Conservation (phyloP, 2,329 filamentous ascomycete genomes). For the Calonectria ilicicola region DNA sequence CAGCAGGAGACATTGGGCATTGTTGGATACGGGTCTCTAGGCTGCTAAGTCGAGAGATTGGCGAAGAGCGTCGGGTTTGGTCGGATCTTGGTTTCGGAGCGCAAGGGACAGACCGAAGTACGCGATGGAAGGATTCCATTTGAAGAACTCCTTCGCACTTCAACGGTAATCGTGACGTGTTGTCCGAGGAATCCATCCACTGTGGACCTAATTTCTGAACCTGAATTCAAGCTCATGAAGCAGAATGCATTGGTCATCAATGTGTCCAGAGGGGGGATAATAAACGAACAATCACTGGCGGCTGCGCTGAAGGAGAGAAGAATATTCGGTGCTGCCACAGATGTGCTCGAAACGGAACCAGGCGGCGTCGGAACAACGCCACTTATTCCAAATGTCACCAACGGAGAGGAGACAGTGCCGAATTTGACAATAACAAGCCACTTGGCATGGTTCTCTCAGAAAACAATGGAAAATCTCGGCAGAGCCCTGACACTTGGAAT, state of each 20-base stretch:
- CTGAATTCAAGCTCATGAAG: neutral
- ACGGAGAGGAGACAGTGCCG: neutral
- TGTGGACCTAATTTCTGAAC: neutral
- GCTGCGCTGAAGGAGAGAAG: neutral
- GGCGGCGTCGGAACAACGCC: conserved; percentile 37
- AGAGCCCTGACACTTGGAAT: conserved; percentile 4
- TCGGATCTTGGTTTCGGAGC: neutral
- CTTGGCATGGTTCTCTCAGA: conserved; percentile 14
- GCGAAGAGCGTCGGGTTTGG: conserved; percentile 5
- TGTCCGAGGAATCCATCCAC: neutral
- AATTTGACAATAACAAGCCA: conserved; percentile 13
- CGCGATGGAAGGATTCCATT: neutral
- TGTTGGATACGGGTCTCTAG: conserved; percentile 7
- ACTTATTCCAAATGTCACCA: conserved; percentile 1
- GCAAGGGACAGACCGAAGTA: neutral
- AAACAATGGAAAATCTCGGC: neutral
- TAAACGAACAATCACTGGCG: neutral
- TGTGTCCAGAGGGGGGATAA: conserved; percentile 4
- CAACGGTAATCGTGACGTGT: neutral
- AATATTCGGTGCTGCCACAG: conserved; percentile 2
- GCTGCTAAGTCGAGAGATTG: neutral
- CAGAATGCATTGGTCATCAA: conserved; percentile 4
- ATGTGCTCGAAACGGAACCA: conserved; percentile 44
- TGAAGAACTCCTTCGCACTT: neutral
- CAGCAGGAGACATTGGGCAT: conserved; percentile 4